Conservation (phyloP, 371 early-diverging fungal genomes). For the Dinochytrium kinnereticum region DNA sequence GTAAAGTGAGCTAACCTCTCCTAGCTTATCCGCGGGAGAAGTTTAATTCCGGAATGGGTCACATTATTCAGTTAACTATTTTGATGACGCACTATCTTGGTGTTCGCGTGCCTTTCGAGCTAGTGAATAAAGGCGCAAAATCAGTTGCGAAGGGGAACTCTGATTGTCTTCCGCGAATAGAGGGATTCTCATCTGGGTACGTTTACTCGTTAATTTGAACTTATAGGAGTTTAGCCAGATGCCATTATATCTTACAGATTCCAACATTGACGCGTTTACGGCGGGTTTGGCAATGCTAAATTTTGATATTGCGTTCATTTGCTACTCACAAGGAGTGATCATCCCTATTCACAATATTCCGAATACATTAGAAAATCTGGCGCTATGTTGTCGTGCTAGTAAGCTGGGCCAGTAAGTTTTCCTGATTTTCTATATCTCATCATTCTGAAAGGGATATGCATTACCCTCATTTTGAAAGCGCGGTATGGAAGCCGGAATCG, state of each 20-base stretch:
- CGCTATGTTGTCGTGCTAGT: conserved; percentile 68
- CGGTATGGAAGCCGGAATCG: neutral
- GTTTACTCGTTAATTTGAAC: neutral
- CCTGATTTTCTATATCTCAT: neutral
- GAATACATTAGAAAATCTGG: conserved; percentile 76
- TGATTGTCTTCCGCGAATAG: conserved; percentile 8
- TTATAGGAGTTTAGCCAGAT: conserved; percentile 47
- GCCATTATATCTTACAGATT: conserved; percentile 63
- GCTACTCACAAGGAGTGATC: conserved; percentile 78
- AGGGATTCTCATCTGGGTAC: neutral
- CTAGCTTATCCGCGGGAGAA: conserved; percentile 71
- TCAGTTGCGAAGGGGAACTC: conserved; percentile 48
- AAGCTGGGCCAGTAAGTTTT: conserved; percentile 64
- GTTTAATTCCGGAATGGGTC: conserved; percentile 82
- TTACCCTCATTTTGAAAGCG: neutral
- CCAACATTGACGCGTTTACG: conserved; percentile 43
- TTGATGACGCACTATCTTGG: conserved; percentile 81
- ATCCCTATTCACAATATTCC: conserved; percentile 65
- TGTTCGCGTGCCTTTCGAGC: conserved; percentile 73
- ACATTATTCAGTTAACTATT: conserved; percentile 75
- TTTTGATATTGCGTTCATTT: conserved; percentile 84
- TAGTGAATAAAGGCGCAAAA: conserved; percentile 60
- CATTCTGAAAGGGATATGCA: conserved; percentile 14
- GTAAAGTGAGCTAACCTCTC: too few relatives aligned
- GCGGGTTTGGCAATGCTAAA: conserved; percentile 83